Evolutionary conservation across 805 yeast species (phyloP).

Genomic region (Candida maris): DNA sequence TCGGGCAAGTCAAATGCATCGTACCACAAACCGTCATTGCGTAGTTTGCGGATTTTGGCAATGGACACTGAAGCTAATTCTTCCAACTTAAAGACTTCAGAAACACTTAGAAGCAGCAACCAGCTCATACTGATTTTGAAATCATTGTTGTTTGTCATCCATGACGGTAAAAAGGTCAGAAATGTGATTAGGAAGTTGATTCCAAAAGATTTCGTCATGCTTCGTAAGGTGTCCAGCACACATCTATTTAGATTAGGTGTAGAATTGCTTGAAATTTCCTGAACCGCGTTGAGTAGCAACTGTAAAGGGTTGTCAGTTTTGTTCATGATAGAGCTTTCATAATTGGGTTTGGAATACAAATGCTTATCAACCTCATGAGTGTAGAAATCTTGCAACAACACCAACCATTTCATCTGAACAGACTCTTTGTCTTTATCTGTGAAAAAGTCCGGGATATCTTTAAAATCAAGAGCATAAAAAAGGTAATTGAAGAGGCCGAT

Average conservation of each 20-base stretch:
- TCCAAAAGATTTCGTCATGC: conserved; percentile 22
- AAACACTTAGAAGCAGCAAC: conserved; percentile 12
- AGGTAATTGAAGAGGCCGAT: conserved; percentile 43
- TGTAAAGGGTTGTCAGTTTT: conserved; percentile 38
- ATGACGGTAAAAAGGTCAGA: conserved; percentile 16
- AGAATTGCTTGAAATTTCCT: conserved; percentile 27
- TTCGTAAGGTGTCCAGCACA: conserved; percentile 24
- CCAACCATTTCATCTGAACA: conserved; percentile 39
- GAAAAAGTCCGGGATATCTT: conserved; percentile 18
- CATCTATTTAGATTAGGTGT: conserved; percentile 24
- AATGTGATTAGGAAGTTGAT: conserved; percentile 25
- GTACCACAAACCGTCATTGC: conserved; percentile 17
- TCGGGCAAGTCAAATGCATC: conserved; percentile 10
- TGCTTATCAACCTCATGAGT: conserved; percentile 12
- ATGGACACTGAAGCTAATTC: conserved; percentile 11
- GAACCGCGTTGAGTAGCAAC: conserved; percentile 36
- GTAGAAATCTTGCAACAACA: conserved; percentile 34
- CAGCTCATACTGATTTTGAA: conserved; percentile 20
- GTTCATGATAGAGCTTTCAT: conserved; percentile 39
- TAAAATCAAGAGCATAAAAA: conserved; percentile 22
- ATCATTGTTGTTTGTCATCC: conserved; percentile 18
- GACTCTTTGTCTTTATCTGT: conserved; percentile 24
- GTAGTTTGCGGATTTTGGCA: conserved; percentile 8
- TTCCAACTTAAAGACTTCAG: conserved; percentile 4
- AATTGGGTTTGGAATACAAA: conserved; percentile 35